Conservation (phyloP, 2,329 filamentous ascomycete species). For the Ceratocystis diversiconidia region DNA sequence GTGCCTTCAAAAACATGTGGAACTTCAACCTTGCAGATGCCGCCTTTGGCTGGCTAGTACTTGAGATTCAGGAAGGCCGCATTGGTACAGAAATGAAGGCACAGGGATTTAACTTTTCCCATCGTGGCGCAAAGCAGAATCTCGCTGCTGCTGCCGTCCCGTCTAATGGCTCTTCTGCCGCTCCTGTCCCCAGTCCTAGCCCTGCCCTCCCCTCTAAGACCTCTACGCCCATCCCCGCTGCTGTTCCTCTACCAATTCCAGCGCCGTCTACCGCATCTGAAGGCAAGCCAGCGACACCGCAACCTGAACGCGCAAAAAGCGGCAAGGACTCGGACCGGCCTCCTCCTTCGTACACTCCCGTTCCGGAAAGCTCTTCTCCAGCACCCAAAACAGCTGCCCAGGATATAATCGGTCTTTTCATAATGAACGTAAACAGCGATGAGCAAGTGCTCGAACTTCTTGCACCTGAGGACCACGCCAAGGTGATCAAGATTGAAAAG, state of each 20-base stretch:
- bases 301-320: conserved; percentile 33
- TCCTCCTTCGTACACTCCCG: conserved; percentile 29
- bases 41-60: conserved; percentile 86
- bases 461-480: conserved; percentile 64
- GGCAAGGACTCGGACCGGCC: conserved; percentile 45
- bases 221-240: conserved; percentile 17
- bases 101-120: conserved; percentile 97
- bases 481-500: conserved; percentile 67
- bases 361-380: conserved; percentile 41
- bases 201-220: conserved; percentile 26
- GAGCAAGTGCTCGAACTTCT: conserved; percentile 75
- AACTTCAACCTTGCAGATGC: conserved; percentile 98
- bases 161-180: neutral
- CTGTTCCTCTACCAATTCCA: conserved; percentile 26
- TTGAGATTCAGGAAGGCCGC: conserved; percentile 87
- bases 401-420: conserved; percentile 71
- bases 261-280: conserved; percentile 28
- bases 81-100: conserved; percentile 98
- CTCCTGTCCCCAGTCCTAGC: conserved; percentile 21
- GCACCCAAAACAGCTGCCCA: conserved; percentile 43
- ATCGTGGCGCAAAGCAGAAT: conserved; percentile 71
- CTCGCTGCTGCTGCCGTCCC: conserved; percentile 25
- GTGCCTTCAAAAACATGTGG: conserved; percentile 99
- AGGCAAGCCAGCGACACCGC: conserved; percentile 32
- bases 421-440: conserved; percentile 71